These are phyloP conservation scores for Vitis labrusca DNA, from an alignment of 164 flowering plant species.

Conservation along the genomic window DNA sequence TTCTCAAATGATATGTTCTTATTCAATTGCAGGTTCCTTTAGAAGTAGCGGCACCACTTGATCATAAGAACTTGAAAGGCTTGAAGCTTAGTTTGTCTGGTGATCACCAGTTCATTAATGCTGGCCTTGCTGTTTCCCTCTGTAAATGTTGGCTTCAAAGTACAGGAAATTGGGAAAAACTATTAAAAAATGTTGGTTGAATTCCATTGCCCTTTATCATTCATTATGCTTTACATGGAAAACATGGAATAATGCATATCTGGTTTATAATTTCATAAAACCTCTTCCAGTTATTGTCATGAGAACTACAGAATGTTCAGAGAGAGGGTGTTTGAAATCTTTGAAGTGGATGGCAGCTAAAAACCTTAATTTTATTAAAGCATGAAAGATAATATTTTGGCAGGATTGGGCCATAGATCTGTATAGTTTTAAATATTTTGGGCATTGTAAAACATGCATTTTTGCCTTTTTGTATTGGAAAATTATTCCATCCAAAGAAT, in stretches of 20 bases:
- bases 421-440: background rate
- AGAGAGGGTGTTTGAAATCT: background rate
- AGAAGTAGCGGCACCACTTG: constrained; percentile 59
- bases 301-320: background rate
- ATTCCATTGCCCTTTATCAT: background rate
- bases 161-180: constrained; percentile 61
- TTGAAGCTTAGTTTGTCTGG: constrained; percentile 68
- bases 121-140: constrained; percentile 82
- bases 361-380: too few species aligned
- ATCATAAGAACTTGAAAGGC: constrained; percentile 39
- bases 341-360: too few species aligned
- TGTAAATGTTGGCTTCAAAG: constrained; percentile 71
- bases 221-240: background rate
- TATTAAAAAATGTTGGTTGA: constrained; percentile 43
- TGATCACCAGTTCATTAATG: constrained; percentile 80
- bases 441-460: too few species aligned
- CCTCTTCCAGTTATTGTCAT: too few species aligned
- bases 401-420: background rate
- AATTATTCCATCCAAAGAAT: background rate
- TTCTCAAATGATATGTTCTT: constrained; percentile 10
- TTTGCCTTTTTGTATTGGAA: too few species aligned
- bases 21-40: constrained; percentile 60
- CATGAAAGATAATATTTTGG: too few species aligned
- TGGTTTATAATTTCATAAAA: background rate
- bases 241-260: background rate